These are phyloP conservation scores for Colletotrichum siamense DNA, from an alignment of 2,329 filamentous ascomycete species.

Conservation along the genomic window DNA sequence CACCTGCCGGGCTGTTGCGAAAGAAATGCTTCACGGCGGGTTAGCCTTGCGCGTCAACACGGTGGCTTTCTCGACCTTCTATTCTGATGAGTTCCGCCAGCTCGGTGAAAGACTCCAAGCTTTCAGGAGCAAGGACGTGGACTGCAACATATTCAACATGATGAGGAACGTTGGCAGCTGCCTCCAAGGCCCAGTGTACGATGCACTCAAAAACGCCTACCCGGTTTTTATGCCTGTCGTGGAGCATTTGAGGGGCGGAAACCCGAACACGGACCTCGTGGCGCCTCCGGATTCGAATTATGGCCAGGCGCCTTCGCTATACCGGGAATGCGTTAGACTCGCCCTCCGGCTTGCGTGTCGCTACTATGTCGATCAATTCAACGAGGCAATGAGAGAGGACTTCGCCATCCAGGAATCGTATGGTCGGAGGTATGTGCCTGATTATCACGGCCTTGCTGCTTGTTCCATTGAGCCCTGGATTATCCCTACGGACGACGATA, in stretches of 20 bases:
- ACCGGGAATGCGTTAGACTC: not conserved
- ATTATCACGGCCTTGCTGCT: not conserved
- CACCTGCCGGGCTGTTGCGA: not conserved
- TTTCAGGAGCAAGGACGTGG: too few species aligned
- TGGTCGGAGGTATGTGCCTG: too few species aligned
- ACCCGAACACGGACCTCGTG: not conserved
- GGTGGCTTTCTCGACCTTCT: not conserved
- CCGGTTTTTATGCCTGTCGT: not conserved
- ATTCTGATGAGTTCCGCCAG: not conserved
- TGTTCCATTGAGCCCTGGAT: not conserved
- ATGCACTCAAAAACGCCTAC: not conserved
- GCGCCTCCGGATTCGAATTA: too few species aligned
- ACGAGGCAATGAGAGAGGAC: not conserved
- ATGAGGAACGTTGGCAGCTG: accelerated
- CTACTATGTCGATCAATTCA: not conserved
- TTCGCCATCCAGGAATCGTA: not conserved
- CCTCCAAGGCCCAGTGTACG: not conserved
- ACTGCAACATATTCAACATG: too few species aligned
- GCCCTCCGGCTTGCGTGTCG: not conserved
- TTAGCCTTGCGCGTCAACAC: not conserved
- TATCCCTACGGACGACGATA: not conserved
- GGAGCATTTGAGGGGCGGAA: not conserved
- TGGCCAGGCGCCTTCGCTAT: not conserved
- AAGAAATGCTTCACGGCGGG: not conserved
- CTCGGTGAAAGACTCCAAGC: too few species aligned